These are phyloP conservation scores for Phlegmacium glaucopus DNA, from an alignment of 768 basidiomycete genomes.

Conservation along the genomic window DNA sequence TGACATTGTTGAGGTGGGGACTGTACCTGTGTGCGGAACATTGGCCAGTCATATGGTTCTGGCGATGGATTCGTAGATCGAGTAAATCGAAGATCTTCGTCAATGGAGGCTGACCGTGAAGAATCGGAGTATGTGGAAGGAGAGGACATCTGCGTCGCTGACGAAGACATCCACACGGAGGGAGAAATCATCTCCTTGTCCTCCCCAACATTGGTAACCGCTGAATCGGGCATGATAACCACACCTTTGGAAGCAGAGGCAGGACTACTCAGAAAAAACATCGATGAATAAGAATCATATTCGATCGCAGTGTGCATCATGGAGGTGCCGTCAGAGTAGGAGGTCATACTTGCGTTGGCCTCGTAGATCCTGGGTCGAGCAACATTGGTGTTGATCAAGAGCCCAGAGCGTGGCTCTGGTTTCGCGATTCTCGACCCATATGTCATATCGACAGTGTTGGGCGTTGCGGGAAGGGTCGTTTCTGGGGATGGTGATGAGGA, in stretches of 20 bases:
- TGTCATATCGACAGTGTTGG: conserved; percentile 44
- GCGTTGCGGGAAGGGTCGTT: conserved; percentile 56
- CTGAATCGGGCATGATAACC: conserved; percentile 33
- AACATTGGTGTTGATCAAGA: conserved; percentile 61
- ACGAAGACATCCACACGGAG: conserved; percentile 44
- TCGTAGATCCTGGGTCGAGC: conserved; percentile 45
- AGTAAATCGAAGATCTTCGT: conserved; percentile 31
- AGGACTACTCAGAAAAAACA: conserved; percentile 50
- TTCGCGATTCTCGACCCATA: conserved; percentile 35
- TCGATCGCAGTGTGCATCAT: conserved; percentile 78
- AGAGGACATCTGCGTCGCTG: conserved; percentile 42
- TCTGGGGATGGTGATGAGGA: conserved; percentile 49
- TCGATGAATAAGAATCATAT: conserved; percentile 55
- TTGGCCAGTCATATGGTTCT: conserved; percentile 29
- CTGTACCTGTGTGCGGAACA: conserved; percentile 30
- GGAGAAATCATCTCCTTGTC: conserved; percentile 56
- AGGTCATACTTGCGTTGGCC: conserved; percentile 37
- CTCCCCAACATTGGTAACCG: conserved; percentile 41
- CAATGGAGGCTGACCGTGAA: conserved; percentile 31
- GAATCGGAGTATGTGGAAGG: conserved; percentile 42
- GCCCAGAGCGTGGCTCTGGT: conserved; percentile 35
- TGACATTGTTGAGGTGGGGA: conserved; percentile 38
- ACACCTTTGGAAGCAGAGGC: conserved; percentile 35
- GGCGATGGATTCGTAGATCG: conserved; percentile 34
- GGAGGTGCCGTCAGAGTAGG: conserved; percentile 51